These are phyloP conservation scores for Paraleonurus japonicus DNA, from an alignment of 257 asterid species.

Conservation along the genomic window DNA sequence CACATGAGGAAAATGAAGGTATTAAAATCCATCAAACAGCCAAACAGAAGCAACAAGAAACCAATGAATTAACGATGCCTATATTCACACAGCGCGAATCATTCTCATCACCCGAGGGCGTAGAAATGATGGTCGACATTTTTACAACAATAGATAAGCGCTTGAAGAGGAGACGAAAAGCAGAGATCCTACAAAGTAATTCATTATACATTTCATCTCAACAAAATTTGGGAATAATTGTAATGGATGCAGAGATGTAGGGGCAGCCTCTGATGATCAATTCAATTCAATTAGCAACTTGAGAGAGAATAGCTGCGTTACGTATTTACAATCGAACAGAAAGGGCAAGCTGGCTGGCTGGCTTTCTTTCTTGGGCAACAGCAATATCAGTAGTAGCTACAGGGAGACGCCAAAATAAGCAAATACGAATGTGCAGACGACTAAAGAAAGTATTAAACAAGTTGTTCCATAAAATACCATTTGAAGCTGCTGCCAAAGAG, in stretches of 20 bases:
- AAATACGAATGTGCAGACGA: not conserved
- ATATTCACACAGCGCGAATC: slow-evolving; percentile 31
- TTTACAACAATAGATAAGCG: not conserved
- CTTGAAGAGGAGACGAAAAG: not conserved
- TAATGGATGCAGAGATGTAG: slow-evolving; percentile 14
- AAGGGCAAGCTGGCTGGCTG: not conserved
- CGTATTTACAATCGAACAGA: slow-evolving; percentile 33
- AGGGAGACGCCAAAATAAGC: slow-evolving; percentile 13
- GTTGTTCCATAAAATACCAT: slow-evolving; percentile 23
- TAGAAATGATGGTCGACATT: not conserved
- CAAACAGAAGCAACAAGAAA: not conserved
- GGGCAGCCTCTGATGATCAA: slow-evolving; percentile 20
- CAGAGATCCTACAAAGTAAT: slow-evolving; percentile 21
- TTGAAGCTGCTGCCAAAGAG: slow-evolving; percentile 26
- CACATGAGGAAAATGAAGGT: not conserved
- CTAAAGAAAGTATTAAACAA: not conserved
- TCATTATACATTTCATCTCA: slow-evolving; percentile 21
- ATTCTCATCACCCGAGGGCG: slow-evolving; percentile 34
- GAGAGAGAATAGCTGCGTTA: slow-evolving; percentile 17
- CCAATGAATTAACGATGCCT: slow-evolving; percentile 13
- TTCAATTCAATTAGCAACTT: slow-evolving; percentile 25
- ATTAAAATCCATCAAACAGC: not conserved
- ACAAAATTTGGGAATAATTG: slow-evolving; percentile 31
- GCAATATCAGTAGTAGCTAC: slow-evolving; percentile 16
- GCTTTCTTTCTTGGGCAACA: slow-evolving; percentile 14